A percentile compares a stretch with the other conserved stretches of the same genome.
These are phyloP conservation scores for Staphylotrichum tortipilum DNA, from an alignment of 495 filamentous ascomycete species.

Conservation along the genomic window DNA sequence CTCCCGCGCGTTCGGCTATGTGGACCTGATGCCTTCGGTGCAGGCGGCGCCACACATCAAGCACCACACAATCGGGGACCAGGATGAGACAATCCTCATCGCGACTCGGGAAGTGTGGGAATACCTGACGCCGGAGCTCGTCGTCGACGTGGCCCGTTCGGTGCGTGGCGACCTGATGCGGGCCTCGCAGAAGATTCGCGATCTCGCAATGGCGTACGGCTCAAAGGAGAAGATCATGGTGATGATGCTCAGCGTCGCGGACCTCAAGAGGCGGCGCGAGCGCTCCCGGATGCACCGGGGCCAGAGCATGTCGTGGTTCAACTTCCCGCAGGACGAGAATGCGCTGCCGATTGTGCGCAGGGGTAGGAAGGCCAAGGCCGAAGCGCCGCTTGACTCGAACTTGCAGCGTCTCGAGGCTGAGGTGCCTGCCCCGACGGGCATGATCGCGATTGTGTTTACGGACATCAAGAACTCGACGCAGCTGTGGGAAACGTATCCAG, in stretches of 20 bases:
- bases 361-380: constrained; percentile 56
- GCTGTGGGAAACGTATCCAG: constrained; percentile 92
- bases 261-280: constrained; percentile 71
- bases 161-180: constrained; percentile 85
- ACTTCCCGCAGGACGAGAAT: constrained; percentile 58
- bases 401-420: constrained; percentile 76
- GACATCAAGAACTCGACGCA: constrained; percentile 98
- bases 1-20: constrained; percentile 90
- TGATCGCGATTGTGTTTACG: constrained; percentile 91
- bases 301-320: constrained; percentile 70
- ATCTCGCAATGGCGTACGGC: constrained; percentile 92
- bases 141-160: constrained; percentile 81
- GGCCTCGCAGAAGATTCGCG: constrained; percentile 89
- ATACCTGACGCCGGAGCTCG: constrained; percentile 74
- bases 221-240: constrained; percentile 94
- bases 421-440: constrained; percentile 80
- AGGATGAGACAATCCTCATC: constrained; percentile 88
- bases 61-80: constrained; percentile 70
- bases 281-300: constrained; percentile 58
- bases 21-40: constrained; percentile 83
- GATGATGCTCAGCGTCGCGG: constrained; percentile 88
- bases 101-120: constrained; percentile 94
- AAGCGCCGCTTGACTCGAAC: constrained; percentile 66
- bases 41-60: constrained; percentile 83
- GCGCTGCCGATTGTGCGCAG: constrained; percentile 51